Percentiles rank a stretch among this genome's conserved stretches.
phyloP scores from a whole-genome alignment of 108 stramenopile species.

The Skeletonema marinoi region DNA sequence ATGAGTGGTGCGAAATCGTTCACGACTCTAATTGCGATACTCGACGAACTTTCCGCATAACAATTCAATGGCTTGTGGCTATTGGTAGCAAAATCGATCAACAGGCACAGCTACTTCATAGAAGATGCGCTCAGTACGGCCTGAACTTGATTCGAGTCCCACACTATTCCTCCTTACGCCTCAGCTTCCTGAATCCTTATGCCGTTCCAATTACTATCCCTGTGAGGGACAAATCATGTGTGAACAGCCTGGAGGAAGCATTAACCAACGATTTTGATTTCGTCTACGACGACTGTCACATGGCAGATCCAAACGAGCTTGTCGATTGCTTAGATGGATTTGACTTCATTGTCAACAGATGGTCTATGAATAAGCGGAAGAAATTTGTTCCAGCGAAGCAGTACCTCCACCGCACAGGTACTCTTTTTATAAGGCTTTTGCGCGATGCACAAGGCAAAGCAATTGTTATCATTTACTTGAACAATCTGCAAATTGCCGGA shows the following conservation, averaged over 20 bases:
- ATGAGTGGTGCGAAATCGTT: conserved; percentile 86
- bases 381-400: conserved; percentile 61
- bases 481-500: conserved; percentile 32
- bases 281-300: conserved; percentile 78
- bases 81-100: conserved; percentile 79
- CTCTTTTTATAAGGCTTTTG: conserved; percentile 56
- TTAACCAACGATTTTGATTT: conserved; percentile 61
- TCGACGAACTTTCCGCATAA: conserved; percentile 74
- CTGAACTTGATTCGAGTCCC: conserved; percentile 71
- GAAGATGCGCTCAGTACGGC: conserved; percentile 81
- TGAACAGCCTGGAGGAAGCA: conserved; percentile 47
- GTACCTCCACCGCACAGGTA: conserved; percentile 76
- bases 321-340: conserved; percentile 56
- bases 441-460: conserved; percentile 32
- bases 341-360: conserved; percentile 59
- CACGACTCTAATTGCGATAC: conserved; percentile 75
- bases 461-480: conserved; percentile 40
- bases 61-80: conserved; percentile 91
- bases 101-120: conserved; percentile 79
- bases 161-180: conserved; percentile 58
- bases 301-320: conserved; percentile 68
- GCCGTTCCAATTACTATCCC: conserved; percentile 60
- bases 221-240: conserved; percentile 48
- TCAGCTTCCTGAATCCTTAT: conserved; percentile 74
- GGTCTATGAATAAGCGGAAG: conserved; percentile 45